A percentile compares a stretch with the other conserved stretches of the same genome.
These are phyloP conservation scores for Ruellia speciosa DNA, from an alignment of 305 asterid species.

Conservation along the genomic window DNA sequence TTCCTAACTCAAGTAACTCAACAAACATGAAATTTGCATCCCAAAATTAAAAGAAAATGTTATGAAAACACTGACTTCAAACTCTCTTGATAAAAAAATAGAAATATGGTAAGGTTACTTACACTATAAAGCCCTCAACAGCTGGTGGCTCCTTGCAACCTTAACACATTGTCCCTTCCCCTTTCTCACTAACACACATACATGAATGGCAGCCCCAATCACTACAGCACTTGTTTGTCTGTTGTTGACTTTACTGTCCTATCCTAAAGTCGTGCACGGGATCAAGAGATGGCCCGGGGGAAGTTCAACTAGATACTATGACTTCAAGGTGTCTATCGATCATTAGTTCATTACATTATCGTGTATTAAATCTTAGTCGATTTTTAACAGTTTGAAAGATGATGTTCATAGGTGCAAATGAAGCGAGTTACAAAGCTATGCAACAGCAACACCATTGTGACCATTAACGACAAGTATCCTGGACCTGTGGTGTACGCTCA, in stretches of 20 bases:
- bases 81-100: too few species aligned
- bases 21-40: too few species aligned
- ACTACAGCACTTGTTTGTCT: conserved; percentile 20
- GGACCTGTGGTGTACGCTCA: conserved; percentile 62
- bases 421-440: conserved; percentile 46
- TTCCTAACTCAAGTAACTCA: too few species aligned
- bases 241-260: conserved; percentile 26
- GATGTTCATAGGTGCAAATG: conserved; percentile 36
- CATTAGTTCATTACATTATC: neutral
- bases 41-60: too few species aligned
- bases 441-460: conserved; percentile 32
- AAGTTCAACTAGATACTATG: conserved; percentile 43
- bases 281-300: conserved; percentile 37
- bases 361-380: neutral
- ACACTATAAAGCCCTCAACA: neutral
- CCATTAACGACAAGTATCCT: conserved; percentile 50
- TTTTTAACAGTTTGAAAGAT: too few species aligned
- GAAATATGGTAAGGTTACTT: too few species aligned
- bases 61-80: too few species aligned
- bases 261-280: conserved; percentile 19
- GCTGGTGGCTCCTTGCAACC: neutral
- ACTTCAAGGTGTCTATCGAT: conserved; percentile 38
- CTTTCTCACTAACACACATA: conserved; percentile 29
- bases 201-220: conserved; percentile 33
- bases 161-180: conserved; percentile 17